A percentile compares a stretch with the other conserved stretches of the same genome.
phyloP scores from a whole-genome alignment of 1,284 basidiomycete genomes.

The Moniliella sp. region DNA sequence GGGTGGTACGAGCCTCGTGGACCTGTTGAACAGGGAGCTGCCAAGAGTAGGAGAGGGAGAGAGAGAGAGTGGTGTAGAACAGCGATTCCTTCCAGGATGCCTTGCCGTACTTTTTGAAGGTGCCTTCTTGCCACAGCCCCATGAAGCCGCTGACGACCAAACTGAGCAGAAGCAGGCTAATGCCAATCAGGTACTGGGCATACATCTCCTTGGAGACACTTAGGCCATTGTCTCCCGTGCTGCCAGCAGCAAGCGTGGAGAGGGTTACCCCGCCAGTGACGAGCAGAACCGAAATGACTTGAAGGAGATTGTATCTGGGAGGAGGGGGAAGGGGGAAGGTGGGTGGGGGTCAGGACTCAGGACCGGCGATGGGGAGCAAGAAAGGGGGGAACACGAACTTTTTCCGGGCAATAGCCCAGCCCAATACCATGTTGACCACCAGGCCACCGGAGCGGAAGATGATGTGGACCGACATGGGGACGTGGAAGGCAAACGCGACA shows the following conservation, averaged over 20 bases:
- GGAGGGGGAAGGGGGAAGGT: background rate
- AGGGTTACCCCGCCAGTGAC: constrained; percentile 63
- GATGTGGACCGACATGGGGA: constrained; percentile 80
- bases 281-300: constrained; percentile 45
- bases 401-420: constrained; percentile 43
- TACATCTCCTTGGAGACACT: constrained; percentile 10
- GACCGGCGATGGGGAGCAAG: no score
- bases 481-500: constrained; percentile 57
- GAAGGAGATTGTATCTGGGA: constrained; percentile 8
- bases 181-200: constrained; percentile 46
- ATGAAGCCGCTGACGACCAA: constrained; percentile 61
- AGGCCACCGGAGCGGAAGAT: constrained; percentile 79
- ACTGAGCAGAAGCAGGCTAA: constrained; percentile 52
- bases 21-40: no score
- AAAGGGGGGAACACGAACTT: no score
- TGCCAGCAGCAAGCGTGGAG: constrained; percentile 45
- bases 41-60: no score
- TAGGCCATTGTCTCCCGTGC: background rate
- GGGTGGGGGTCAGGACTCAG: constrained; percentile 11
- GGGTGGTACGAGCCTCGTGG: no score
- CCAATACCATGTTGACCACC: constrained; percentile 55
- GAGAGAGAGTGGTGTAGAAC: constrained; percentile 52
- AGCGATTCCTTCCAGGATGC: constrained; percentile 66
- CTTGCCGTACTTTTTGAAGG: constrained; percentile 47
- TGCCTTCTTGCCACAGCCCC: constrained; percentile 65